Evolutionary conservation across 345 rosid species (phyloP), one percentile per base, ranked within the genome.

Genomic region (Salix viminalis): DNA sequence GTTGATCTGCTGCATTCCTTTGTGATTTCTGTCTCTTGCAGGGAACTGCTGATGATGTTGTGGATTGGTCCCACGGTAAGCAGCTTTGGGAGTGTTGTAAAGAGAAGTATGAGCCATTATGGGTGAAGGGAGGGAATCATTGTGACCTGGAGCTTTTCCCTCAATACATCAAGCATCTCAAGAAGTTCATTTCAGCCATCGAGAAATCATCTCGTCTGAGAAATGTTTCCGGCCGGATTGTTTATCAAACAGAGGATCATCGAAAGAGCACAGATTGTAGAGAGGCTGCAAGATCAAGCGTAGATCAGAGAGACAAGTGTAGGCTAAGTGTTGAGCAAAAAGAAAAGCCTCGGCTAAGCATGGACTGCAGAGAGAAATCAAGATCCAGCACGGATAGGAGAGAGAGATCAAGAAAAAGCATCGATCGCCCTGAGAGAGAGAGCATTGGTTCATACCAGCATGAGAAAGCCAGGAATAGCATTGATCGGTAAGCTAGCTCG

Each of bases 41-140:
- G 99, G 99, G 97, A 69, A 95, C 93, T 48, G 84, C 92, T 30
- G 97, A 95, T 88, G 99, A 93, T 74, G 97, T 90, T 26, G 99
- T 95, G 10, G 89, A 90, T 73, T 93, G 96, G 91, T 87, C 94
- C 73, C 97, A 93, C 4, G 99, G 99, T 69, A 90, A 89, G 89
- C 92, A 89, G 84, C 83, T 91, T 18, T 93, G 91, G 83, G 97
- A 93, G 56, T 87, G 88, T 4, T 95, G 99, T 82, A 88, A 87
- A 80, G 97, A 90, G 81, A 95, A 93, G 74, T 93, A 93, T 41
- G 97, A 93, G 82, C 99, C 97, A 1, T 84, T 93, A 39, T 95
- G 97, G 97, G 83, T 95, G 74, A 90, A 89, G 87, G 97, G 94
- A 81, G 99, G 99, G 69, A 93, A 91, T 76, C 98, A 93, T 37